phyloP scores from a whole-genome alignment of 805 yeast species.

The Monosporozyma servazzii region DNA sequence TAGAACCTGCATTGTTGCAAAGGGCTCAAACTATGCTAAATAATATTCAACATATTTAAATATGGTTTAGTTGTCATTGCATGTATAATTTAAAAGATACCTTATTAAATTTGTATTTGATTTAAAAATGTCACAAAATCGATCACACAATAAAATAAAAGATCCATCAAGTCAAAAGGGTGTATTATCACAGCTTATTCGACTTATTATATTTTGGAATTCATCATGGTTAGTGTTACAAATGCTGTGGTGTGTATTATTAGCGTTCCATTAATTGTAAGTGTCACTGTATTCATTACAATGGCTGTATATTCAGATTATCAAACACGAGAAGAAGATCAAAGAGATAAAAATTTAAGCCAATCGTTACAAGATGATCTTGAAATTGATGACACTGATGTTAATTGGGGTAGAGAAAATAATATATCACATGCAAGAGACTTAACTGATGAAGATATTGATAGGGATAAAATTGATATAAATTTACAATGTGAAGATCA shows the following conservation, averaged over 20 bases:
- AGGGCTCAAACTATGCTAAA: conserved; percentile 24
- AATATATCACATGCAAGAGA: not conserved
- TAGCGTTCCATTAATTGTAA: not conserved
- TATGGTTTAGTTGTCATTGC: conserved; percentile 6
- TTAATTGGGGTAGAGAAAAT: not conserved
- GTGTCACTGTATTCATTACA: not conserved
- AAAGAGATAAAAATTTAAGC: not conserved
- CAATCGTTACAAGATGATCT: not conserved
- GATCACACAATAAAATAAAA: not conserved
- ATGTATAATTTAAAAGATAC: too few relatives aligned
- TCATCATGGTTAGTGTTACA: not conserved
- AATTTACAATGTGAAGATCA: not conserved
- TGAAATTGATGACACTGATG: not conserved
- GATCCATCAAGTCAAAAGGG: not conserved
- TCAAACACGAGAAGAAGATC: not conserved
- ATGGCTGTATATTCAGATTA: not conserved
- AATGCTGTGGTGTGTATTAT: not conserved
- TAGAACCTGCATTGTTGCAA: conserved; percentile 11
- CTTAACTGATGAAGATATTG: not conserved
- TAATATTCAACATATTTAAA: conserved; percentile 18
- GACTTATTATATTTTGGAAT: too few relatives aligned
- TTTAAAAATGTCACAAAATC: not conserved
- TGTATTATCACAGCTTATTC: too few relatives aligned
- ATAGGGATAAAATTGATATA: too few relatives aligned
- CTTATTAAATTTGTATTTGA: too few relatives aligned